Percentiles rank a stretch among this genome's conserved stretches.
phyloP scores from a whole-genome alignment of 345 rosid species.

The Reutealis trisperma region DNA sequence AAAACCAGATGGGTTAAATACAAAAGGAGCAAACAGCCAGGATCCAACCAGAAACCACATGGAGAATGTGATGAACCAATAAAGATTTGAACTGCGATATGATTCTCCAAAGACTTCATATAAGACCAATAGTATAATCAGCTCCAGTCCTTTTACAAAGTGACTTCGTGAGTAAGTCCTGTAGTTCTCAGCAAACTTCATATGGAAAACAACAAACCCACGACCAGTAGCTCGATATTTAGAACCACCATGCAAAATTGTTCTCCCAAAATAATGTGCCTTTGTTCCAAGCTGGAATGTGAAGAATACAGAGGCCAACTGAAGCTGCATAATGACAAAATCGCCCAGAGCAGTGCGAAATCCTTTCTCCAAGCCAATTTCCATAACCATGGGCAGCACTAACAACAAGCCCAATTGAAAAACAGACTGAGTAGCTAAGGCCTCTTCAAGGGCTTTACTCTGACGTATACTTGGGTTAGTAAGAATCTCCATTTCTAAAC shows the following conservation, averaged over 20 bases:
- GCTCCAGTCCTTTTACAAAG: conserved; percentile 87
- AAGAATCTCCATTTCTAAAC: conserved; percentile 67
- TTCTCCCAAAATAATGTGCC: conserved; percentile 87
- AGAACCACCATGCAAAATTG: conserved; percentile 93
- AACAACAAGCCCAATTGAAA: conserved; percentile 84
- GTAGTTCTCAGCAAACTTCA: conserved; percentile 86
- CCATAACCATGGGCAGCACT: conserved; percentile 95
- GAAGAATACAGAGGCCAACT: conserved; percentile 92
- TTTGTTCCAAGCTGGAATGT: conserved; percentile 98
- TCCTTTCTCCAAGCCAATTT: conserved; percentile 93
- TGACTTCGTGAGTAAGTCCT: conserved; percentile 91
- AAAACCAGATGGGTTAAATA: conserved; percentile 94
- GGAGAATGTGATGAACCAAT: conserved; percentile 69
- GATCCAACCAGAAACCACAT: conserved; percentile 93
- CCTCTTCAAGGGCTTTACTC: conserved; percentile 85
- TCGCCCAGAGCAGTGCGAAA: conserved; percentile 83
- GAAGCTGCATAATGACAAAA: conserved; percentile 95
- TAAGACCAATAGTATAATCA: conserved; percentile 65
- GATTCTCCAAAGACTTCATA: conserved; percentile 71
- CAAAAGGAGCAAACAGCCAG: conserved; percentile 94
- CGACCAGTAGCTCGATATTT: conserved; percentile 85
- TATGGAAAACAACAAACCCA: conserved; percentile 90
- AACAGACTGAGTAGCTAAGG: conserved; percentile 75
- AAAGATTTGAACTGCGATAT: conserved; percentile 71
- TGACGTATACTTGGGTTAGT: conserved; percentile 53